A percentile compares a stretch with the other conserved stretches of the same genome.
These are phyloP conservation scores for Lathyrus sativus DNA, from an alignment of 306 rosid species.

Conservation along the genomic window DNA sequence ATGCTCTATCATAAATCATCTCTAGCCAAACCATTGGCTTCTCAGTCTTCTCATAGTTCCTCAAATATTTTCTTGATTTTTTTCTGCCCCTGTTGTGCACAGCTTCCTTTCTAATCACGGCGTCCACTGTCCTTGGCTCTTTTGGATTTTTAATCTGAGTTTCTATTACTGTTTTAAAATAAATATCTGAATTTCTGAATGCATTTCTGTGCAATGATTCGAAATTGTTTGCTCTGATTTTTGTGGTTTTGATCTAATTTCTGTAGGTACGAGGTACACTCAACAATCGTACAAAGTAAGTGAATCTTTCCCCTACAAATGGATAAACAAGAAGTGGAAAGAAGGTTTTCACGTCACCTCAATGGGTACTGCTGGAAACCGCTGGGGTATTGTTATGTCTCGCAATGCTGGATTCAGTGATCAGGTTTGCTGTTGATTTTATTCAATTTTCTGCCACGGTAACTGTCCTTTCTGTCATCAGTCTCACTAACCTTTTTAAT, in stretches of 20 bases:
- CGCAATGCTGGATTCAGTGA: constrained; percentile 94
- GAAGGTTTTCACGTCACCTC: constrained; percentile 98
- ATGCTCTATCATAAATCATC: background rate
- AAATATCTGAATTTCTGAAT: constrained; percentile 4
- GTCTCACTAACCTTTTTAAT: background rate
- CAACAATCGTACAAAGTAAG: constrained; percentile 99
- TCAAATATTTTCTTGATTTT: background rate
- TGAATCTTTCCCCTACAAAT: constrained; percentile 96
- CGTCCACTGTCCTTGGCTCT: background rate
- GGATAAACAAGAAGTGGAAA: constrained; percentile 98
- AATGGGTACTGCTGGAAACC: constrained; percentile 95
- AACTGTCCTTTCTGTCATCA: background rate
- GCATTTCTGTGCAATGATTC: background rate
- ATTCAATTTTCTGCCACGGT: background rate
- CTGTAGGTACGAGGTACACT: constrained; percentile 80
- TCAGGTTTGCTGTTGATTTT: constrained; percentile 59
- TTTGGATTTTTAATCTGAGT: background rate
- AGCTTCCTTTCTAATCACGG: constrained; percentile 13
- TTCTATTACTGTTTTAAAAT: background rate
- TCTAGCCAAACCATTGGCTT: background rate
- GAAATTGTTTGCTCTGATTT: background rate
- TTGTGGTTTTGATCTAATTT: constrained; percentile 26
- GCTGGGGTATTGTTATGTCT: constrained; percentile 98
- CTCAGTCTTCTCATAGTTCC: background rate
- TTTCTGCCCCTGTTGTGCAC: background rate